Conservation (phyloP, 805 yeast genomes). For the Candida railenensis region DNA sequence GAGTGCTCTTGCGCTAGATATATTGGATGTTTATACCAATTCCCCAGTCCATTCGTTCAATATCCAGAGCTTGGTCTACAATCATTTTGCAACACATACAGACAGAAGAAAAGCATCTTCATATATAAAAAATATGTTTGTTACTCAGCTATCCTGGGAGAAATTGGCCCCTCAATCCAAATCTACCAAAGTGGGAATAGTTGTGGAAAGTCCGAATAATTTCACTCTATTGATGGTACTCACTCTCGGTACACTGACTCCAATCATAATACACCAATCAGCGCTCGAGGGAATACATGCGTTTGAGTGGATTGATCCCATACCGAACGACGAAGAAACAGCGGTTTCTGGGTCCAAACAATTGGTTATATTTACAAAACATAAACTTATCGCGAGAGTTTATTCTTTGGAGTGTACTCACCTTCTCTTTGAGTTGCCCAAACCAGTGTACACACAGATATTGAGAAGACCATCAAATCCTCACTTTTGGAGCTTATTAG, state of each 20-base stretch:
- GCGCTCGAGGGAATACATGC: slow-evolving; percentile 26
- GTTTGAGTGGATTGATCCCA: slow-evolving; percentile 35
- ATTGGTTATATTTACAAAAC: slow-evolving; percentile 27
- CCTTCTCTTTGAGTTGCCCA: slow-evolving; percentile 28
- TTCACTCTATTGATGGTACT: not conserved
- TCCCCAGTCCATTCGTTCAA: not conserved
- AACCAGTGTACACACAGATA: slow-evolving; percentile 24
- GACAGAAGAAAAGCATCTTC: not conserved
- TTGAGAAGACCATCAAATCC: slow-evolving; percentile 16
- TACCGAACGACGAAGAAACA: slow-evolving; percentile 15
- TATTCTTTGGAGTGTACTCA: slow-evolving; percentile 39
- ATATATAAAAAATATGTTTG: not conserved
- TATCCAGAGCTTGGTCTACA: not conserved
- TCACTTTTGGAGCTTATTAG: slow-evolving; percentile 29
- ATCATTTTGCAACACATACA: not conserved
- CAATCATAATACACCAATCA: slow-evolving; percentile 31
- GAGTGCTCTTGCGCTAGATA: not conserved
- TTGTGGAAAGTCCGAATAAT: slow-evolving; percentile 12
- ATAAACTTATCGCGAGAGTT: slow-evolving; percentile 25
- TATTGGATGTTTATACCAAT: not conserved
- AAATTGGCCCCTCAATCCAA: slow-evolving; percentile 4
- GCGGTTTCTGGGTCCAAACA: slow-evolving; percentile 35
- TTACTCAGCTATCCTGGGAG: slow-evolving; percentile 25
- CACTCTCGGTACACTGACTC: slow-evolving; percentile 9
- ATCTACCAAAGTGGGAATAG: slow-evolving; percentile 31